phyloP scores from a whole-genome alignment of 768 basidiomycete species.

The Phlegmacium glaucopus region DNA sequence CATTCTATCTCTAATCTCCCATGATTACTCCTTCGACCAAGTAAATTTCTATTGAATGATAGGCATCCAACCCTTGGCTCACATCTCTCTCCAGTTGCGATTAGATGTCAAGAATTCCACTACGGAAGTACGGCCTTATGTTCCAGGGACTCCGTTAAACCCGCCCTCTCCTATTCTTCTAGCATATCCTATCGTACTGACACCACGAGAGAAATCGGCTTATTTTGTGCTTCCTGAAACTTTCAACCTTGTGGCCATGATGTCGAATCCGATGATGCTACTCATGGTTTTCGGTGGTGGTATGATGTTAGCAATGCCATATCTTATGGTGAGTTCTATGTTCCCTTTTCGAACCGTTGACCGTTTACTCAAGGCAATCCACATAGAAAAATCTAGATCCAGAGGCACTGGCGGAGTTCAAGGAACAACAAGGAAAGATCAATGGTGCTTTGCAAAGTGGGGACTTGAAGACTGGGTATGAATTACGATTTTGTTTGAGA shows the following conservation, averaged over 20 bases:
- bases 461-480: slow-evolving; percentile 56
- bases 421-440: slow-evolving; percentile 56
- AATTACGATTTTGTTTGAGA: not conserved
- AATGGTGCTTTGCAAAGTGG: slow-evolving; percentile 52
- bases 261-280: slow-evolving; percentile 83
- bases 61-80: not conserved
- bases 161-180: slow-evolving; percentile 53
- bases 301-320: slow-evolving; percentile 73
- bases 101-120: slow-evolving; percentile 53
- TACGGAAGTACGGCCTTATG: slow-evolving; percentile 55
- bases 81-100: slow-evolving; percentile 46
- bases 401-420: slow-evolving; percentile 61
- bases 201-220: slow-evolving; percentile 49
- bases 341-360: no score
- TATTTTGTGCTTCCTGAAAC: slow-evolving; percentile 71
- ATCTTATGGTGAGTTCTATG: slow-evolving; percentile 55
- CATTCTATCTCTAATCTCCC: slow-evolving; percentile 62
- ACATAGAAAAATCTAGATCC: slow-evolving; percentile 75
- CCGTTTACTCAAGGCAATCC: slow-evolving; percentile 1
- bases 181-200: slow-evolving; percentile 58
- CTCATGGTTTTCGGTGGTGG: slow-evolving; percentile 65
- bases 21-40: slow-evolving; percentile 69
- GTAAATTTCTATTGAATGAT: slow-evolving; percentile 31
- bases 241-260: slow-evolving; percentile 73
- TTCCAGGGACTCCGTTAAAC: slow-evolving; percentile 65